Evolutionary conservation across 768 basidiomycete species (phyloP), one percentile per base, ranked within the genome.

Genomic region (Boletellus emodensis): DNA sequence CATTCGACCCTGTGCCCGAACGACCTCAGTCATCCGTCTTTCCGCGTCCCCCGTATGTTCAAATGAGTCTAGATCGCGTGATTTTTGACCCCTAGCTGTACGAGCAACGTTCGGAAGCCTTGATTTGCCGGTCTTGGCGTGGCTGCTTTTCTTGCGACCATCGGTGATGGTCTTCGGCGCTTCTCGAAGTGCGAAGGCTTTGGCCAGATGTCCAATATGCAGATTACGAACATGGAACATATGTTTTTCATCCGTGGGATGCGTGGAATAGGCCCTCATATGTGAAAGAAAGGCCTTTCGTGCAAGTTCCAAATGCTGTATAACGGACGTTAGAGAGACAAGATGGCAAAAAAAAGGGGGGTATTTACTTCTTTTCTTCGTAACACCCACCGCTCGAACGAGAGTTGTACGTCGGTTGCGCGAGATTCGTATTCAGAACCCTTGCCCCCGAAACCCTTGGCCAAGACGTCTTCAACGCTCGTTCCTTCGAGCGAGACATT

Each of bases 261-360:
- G 96, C 1, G 96, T 99, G 28, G 96, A 87, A 68, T 98, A 99
- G 0, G 96, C 96, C 47, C 95, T 82, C 74, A 97, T 84, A 67
- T 95, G 93, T 0, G 95, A 96, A 33, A 83, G 75, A 72, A 87
- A 99, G 0, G 94, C 96, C 59, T 79, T 86, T 26, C 90, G 82
- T 15, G 96, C 93, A 14, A 85, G 65, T 13, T 76, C 75, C 12
- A 82, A 75, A 61, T 94, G 85, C 96, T 98, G 53, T 2, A 37
- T 15, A 17, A n/a, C 10, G 46, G 6, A 26, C 38, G 17, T 57
- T 45, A 55, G 44, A 36, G 30, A 20, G 35, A 40, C 14, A 37
- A 61, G 26, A 32, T 9, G 32, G 12, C 14, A 32, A 32, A 41
- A 13, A 48, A 39, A 39, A 48, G 30, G 28, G 10, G 51, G 10